Evolutionary conservation across 495 filamentous ascomycete species (phyloP).

Genomic region (Aspergillus leporis): DNA sequence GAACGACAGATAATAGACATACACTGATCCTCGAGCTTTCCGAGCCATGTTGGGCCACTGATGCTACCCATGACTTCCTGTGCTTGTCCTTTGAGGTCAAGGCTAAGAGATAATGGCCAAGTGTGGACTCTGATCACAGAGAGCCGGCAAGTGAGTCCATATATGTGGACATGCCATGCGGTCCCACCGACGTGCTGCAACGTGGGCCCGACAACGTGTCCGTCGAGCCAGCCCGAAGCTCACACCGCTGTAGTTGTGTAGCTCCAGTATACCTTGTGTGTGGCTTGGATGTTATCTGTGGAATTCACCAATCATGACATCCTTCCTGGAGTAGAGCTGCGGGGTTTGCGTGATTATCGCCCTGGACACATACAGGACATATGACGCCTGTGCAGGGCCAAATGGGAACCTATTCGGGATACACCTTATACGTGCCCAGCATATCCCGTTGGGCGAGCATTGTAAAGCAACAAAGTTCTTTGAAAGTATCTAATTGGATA

Average conservation of each 20-base stretch:
- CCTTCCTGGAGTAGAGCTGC: not conserved
- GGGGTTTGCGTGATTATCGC: not conserved
- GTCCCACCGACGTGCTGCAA: too few relatives aligned
- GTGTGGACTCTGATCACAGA: too few relatives aligned
- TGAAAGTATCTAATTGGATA: not conserved
- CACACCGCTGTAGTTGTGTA: not conserved
- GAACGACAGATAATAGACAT: not conserved
- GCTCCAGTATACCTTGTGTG: not conserved
- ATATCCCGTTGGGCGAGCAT: not conserved
- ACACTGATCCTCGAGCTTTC: conserved; percentile 13
- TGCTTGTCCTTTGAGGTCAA: not conserved
- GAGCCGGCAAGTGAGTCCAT: too few relatives aligned
- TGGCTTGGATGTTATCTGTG: not conserved
- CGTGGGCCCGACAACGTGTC: not conserved
- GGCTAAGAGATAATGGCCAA: not conserved
- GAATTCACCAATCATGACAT: not conserved
- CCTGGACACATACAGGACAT: not conserved
- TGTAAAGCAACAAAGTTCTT: too few relatives aligned
- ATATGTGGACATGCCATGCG: too few relatives aligned
- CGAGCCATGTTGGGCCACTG: conserved; percentile 7
- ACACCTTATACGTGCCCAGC: not conserved
- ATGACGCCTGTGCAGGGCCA: not conserved
- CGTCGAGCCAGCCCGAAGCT: not conserved
- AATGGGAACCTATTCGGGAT: not conserved
- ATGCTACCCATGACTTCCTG: not conserved